Evolutionary conservation across 495 filamentous ascomycete species (phyloP), one percentile per base, ranked within the genome.

Genomic region (Corynascus novoguineensis): DNA sequence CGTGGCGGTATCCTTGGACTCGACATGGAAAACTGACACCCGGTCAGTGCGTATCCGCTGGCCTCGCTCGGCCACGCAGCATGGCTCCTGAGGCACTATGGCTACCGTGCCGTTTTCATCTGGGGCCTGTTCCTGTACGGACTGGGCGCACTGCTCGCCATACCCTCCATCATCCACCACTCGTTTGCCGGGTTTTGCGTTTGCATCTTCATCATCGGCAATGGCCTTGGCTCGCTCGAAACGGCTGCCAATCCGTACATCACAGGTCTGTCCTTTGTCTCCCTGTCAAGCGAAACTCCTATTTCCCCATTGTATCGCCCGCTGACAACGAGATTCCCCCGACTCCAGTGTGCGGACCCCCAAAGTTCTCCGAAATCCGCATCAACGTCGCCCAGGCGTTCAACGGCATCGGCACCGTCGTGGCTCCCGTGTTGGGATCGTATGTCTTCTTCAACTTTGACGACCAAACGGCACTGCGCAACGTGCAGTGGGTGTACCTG

Each of bases 401-500:
- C 69, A 83, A 89, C 59, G 86, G 81, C 31, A 78, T 88, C 49
- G 87, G 86, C 37, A 63, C 65, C n/a, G 58, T 64, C 40, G 71
- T 88, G 7, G 86, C 84, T 4, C 86, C 86, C 1, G 74, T 88
- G 0, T 68, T 89, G 5, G 87, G 82, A 19, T 82, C 80, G 6
- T 82, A 81, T 38, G 86, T 88, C 34, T 83, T 89, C 73, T 89
- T 89, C 71, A 74, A 76, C 8, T 77, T 78, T 35, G 74, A 79
- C 59, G 75, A 78, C 29, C 70, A 69, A 25, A 65, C 72, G 28
- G 75, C 75, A 0, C 68, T 89, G 19, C 53, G 68, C 22, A 80
- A 79, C 58, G 87, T 89, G 14, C 85, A 89, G 65, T 89, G 84
- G 83, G 83, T 86, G 4, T 90, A 90, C 66, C 76, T 88, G 5